Evolutionary conservation across 257 asterid genomes (phyloP).

Genomic region (Haberlea rhodopensis): DNA sequence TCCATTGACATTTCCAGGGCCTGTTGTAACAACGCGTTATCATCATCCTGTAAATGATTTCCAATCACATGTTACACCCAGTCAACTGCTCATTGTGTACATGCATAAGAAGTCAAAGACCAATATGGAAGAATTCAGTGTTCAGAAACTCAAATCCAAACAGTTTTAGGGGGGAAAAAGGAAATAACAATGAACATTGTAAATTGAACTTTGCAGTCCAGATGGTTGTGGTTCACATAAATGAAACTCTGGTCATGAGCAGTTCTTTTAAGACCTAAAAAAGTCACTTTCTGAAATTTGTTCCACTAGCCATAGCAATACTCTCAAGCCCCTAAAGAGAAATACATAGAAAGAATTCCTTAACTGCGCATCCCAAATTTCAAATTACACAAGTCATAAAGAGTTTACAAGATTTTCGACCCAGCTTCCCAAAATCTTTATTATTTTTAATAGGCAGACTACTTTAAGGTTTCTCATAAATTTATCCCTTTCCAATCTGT

Average conservation of each 20-base stretch:
- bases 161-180: conserved; percentile 3
- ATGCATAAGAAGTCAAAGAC: conserved; percentile 8
- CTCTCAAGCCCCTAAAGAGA: neutral
- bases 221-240: neutral
- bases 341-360: conserved; percentile 1
- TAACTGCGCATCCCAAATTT: neutral
- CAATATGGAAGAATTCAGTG: conserved; percentile 14
- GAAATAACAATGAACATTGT: conserved; percentile 15
- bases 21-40: conserved; percentile 90
- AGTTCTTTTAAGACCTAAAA: conserved; percentile 5
- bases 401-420: neutral
- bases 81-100: conserved; percentile 5
- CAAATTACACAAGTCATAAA: conserved; percentile 8
- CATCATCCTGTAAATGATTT: conserved; percentile 73
- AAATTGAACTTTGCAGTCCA: neutral
- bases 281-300: conserved; percentile 6
- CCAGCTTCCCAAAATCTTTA: conserved; percentile 8
- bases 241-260: neutral
- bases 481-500: neutral
- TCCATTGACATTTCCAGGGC: conserved; percentile 99
- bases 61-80: conserved; percentile 23
- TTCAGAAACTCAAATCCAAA: conserved; percentile 17
- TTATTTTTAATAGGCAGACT: neutral
- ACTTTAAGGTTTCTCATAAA: conserved; percentile 11
- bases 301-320: conserved; percentile 1